phyloP scores from a whole-genome alignment of 495 filamentous ascomycete genomes.

The Hyaloscypha bicolor region DNA sequence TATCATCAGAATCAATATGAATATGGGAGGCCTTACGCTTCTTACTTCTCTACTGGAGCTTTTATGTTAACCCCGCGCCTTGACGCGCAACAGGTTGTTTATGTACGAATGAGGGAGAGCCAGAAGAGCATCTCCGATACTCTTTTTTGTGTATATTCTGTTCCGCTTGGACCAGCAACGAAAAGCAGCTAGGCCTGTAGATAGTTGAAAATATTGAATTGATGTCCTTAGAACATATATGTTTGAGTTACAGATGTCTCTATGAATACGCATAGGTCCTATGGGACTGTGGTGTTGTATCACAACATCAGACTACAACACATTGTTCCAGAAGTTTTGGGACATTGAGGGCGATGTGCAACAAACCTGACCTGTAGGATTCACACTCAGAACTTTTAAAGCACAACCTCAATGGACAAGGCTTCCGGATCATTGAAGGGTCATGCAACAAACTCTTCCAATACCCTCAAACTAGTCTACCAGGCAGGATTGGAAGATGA shows the following conservation, averaged over 20 bases:
- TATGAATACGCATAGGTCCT: too few relatives aligned
- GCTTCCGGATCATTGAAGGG: too few relatives aligned
- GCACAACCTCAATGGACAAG: too few relatives aligned
- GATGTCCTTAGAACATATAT: slow-evolving; percentile 10
- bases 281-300: too few relatives aligned
- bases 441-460: too few relatives aligned
- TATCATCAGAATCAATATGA: not conserved
- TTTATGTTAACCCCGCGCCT: not conserved
- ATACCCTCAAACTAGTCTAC: too few relatives aligned
- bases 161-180: slow-evolving; percentile 25
- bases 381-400: too few relatives aligned
- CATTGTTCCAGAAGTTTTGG: too few relatives aligned
- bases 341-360: too few relatives aligned
- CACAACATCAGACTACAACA: too few relatives aligned
- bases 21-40: not conserved
- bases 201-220: slow-evolving; percentile 21
- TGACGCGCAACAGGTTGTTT: slow-evolving; percentile 5
- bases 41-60: not conserved
- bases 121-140: not conserved
- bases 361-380: too few relatives aligned
- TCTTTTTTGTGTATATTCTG: slow-evolving; percentile 26
- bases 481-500: too few relatives aligned
- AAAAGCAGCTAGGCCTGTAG: slow-evolving; percentile 21
- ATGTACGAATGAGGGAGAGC: not conserved
- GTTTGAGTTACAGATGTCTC: not conserved